Base-by-base conservation (phyloP, 2,329 filamentous ascomycete genomes). In the Diaporthe sp. region DNA sequence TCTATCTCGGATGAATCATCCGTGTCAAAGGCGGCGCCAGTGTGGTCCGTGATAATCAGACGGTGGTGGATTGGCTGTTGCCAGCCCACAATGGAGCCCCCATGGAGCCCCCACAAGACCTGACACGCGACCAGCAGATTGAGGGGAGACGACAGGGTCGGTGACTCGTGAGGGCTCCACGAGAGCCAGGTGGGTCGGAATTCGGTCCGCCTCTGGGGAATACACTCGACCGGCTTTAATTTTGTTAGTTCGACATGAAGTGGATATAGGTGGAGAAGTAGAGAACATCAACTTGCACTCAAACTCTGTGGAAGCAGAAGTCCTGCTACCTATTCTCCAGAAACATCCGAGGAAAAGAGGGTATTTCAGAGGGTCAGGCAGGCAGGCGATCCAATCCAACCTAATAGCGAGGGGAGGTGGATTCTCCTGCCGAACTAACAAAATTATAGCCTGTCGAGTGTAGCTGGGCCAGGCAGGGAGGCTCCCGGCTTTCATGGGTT, bases 131-230 rank as follows among this genome's bases (percentile, higher is more conserved):
- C 37, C 51, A 58, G 53, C n/a, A 71, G 68, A 71, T 44, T 37
- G 31, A 39, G 65, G 51, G 31, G n/a, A 10, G 12, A 28, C 31
- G 49, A 71, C 68, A 46, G 68, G 68, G 68, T 46, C 53, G n/a
- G 68, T 71, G 68, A 71, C 68, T 58, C 51, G 68, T 58, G 51
- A 58, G 68, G 51, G 31, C 62, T 37, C 22, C 28, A 49, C 51
- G 62, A 25, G 44, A 67, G 25, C 62, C 44, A 39, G 31, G 44
- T 53, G 31, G 46, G 44, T 67, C 17, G 12, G 28, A 55, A 70
- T 55, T 70, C 37, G 37, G 37, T 39, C 37, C 61, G 8, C 39
- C 44, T 31, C 39, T 53, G 34, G 46, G 65, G 65, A 68, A 53
- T 1, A n/a, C n/a, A n/a, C n/a, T n/a, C n/a, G n/a, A n/a, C n/a